Evolutionary conservation across 192 early-diverging fungal genomes (phyloP), one percentile per base, ranked within the genome.

Genomic region (Mortierella antarctica): DNA sequence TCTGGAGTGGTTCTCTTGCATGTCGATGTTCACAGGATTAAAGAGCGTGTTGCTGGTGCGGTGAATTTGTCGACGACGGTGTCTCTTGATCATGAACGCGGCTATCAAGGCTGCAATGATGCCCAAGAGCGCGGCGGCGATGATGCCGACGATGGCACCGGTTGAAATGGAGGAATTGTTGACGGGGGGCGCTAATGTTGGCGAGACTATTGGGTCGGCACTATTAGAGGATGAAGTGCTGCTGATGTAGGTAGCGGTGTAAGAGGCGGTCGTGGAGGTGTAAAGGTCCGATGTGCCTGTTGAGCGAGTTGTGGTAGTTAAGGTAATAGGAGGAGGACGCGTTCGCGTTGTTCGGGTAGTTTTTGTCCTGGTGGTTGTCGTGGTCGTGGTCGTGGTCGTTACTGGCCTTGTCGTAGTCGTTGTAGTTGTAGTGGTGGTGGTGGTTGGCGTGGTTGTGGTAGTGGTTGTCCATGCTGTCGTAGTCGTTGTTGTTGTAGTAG

Each of bases 81-180:
- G 60, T 10, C 64, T 54, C 44, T 61, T 69, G 23, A 73, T 46
- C 46, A 73, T 1, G 10, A 81, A 73, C 6, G 47, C 12, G 40
- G 45, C 71, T 15, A 69, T 21, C 17, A 82, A 7, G 1, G 39
- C 55, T 2, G 58, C 60, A 12, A 82, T 41, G 42, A 72, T 4
- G 23, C 21, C 63, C 7, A 82, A 14, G 7, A 74, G 1, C 13
- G 47, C 67, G 12, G 57, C 79, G 18, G 63, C 10, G 14, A 70
- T 59, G 40, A 69, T 70, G 12, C 70, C 78, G 54, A 73, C 44
- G 52, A 73, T 68, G 1, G 57, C 71, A 46, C 71, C 70, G 7
- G 45, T 59, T 2, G 78, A 68, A 4, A 81, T 49, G 1, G 67
- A 48, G 5, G 17, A 7, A 0, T 53, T 11, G 5, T 47, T 40